phyloP scores from a whole-genome alignment of 2,329 filamentous ascomycete species.

The Penicillium sp. region DNA sequence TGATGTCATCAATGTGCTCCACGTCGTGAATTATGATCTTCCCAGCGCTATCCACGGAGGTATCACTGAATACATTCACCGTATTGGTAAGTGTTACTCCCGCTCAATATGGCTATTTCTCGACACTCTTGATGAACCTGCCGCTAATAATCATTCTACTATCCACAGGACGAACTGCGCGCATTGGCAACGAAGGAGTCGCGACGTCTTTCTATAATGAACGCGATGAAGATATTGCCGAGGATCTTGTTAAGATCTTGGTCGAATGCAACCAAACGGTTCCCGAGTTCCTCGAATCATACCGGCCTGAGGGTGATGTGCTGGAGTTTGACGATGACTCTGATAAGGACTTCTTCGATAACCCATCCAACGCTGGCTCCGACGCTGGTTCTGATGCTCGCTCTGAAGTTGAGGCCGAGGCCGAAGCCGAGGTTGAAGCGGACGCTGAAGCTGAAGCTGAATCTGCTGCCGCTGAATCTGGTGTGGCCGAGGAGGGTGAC shows the following conservation, averaged over 20 bases:
- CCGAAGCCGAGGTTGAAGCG: background rate
- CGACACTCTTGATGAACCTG: background rate
- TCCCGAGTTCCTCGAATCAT: constrained; percentile 74
- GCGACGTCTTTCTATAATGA: constrained; percentile 89
- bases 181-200: constrained; percentile 82
- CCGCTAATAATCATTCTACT: background rate
- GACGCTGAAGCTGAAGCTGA: background rate
- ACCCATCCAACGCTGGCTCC: background rate
- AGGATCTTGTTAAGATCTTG: constrained; percentile 74
- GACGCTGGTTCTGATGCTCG: background rate
- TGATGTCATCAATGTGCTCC: constrained; percentile 80
- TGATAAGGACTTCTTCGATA: constrained; percentile 41
- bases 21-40: constrained; percentile 92
- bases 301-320: constrained; percentile 45
- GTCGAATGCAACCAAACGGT: constrained; percentile 74
- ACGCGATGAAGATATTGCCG: constrained; percentile 68
- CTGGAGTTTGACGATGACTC: constrained; percentile 56
- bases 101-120: too few species aligned
- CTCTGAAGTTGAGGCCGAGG: background rate
- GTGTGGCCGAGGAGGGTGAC: background rate
- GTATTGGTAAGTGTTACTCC: constrained; percentile 69
- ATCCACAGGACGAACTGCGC: constrained; percentile 74
- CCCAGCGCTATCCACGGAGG: constrained; percentile 74
- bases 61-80: constrained; percentile 89
- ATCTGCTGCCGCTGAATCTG: background rate